These are phyloP conservation scores for Nelumbo lutea DNA, from an alignment of 164 flowering plant genomes.

Conservation along the genomic window DNA sequence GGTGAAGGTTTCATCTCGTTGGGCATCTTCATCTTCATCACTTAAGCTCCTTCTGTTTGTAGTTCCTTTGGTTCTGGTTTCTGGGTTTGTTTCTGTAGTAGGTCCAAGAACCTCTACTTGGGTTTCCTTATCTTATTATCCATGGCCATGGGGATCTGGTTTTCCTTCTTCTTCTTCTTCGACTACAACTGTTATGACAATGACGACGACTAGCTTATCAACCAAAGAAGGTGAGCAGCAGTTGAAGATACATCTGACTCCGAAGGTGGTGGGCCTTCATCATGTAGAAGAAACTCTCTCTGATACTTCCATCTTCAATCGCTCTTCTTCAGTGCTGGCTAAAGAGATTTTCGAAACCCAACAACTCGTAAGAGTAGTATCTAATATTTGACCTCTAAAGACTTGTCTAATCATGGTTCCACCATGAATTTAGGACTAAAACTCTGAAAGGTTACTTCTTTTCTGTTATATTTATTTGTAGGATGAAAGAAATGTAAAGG, in stretches of 20 bases:
- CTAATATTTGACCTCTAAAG: no score
- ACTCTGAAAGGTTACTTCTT: no score
- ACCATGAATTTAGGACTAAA: no score
- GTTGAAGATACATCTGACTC: background rate
- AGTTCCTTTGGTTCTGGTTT: background rate
- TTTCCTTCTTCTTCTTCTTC: background rate
- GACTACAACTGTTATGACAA: no score
- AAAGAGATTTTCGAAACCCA: no score
- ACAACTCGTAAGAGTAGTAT: no score
- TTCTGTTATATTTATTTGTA: no score
- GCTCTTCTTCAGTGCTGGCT: background rate
- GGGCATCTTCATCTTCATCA: background rate
- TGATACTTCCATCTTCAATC: background rate
- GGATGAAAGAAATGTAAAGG: no score
- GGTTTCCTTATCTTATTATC: background rate
- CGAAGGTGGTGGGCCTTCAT: background rate
- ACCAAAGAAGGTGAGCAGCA: background rate
- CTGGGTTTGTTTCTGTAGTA: background rate
- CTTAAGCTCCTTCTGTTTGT: background rate
- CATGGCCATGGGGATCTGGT: background rate
- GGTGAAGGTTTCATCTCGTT: background rate
- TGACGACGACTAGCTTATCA: background rate
- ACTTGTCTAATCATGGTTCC: no score
- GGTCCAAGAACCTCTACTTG: background rate
- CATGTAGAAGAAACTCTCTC: constrained; percentile 13